Base-by-base conservation (phyloP, 331 rosid genomes). In the Pyracantha coccinea region DNA sequence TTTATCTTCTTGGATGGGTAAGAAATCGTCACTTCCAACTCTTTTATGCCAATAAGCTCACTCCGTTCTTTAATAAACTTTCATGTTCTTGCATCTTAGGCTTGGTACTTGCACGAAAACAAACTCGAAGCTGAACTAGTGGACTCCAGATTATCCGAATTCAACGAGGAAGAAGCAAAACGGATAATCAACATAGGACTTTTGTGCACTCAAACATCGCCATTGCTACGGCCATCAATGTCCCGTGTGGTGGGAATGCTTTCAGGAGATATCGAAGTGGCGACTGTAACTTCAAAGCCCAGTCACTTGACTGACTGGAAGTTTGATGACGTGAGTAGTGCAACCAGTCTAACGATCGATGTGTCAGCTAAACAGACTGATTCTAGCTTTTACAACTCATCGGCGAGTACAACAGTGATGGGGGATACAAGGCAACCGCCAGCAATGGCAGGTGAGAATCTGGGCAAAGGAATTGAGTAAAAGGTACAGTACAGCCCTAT, bases 1-100 rank as follows among this genome's bases (percentile, higher is more conserved):
- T 79, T 1, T 91, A 89, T 84, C 97, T 93, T 78, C 89, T 93
- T 25, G 97, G 89, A 80, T 88, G 89, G 98, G 97, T 93, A 90
- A 23, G 82, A 44, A 13, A 60, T 60, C 6, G 66, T 24, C 66
- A 15, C 66, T 60, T 27, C 35, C 6, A 25, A 27, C 11, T 20
- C 35, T 60, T 24, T 24, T 59, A 16, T 15, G 25, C 64, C 64
- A 19, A 59, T 24, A 12, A 59, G 20, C 35, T 60, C 35, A 60
- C 64, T 60, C 66, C 20, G 7, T 25, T 14, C n/a, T 7, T 20
- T 20, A 25, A 5, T 54, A 3, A 8, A 16, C 12, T 16, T 17
- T 66, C 72, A 29, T 29, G 78, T 29, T 73, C 45, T 38, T 54
- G 25, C 52, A 59, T 64, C 47, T 25, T 71, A 89, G 93, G 92